Conservation (phyloP, 306 rosid genomes). For the Alnus glutinosa region DNA sequence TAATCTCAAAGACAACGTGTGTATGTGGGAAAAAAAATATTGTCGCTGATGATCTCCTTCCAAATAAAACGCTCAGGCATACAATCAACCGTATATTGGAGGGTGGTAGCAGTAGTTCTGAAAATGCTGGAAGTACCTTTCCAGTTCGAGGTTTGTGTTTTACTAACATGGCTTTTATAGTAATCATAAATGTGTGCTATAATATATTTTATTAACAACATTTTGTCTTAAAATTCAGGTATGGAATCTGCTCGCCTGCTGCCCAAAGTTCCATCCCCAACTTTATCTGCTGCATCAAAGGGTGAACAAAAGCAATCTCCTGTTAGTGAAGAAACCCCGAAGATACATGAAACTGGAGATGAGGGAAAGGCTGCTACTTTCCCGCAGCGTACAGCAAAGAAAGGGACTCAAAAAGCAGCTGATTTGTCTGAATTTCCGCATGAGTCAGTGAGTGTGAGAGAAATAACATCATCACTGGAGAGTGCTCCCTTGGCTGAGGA, state of each 20-base stretch:
- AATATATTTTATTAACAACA: background rate
- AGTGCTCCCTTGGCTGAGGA: constrained; percentile 82
- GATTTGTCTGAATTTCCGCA: constrained; percentile 89
- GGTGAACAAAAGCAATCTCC: constrained; percentile 56
- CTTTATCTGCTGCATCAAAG: constrained; percentile 84
- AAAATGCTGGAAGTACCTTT: constrained; percentile 82
- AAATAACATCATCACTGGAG: constrained; percentile 79
- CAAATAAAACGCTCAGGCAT: constrained; percentile 91
- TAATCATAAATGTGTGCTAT: background rate
- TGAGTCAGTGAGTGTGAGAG: constrained; percentile 82
- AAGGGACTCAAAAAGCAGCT: constrained; percentile 46
- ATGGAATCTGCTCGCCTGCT: constrained; percentile 96
- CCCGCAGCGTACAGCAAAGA: constrained; percentile 56
- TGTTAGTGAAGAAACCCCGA: constrained; percentile 43
- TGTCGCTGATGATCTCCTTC: constrained; percentile 96
- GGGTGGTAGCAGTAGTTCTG: constrained; percentile 94
- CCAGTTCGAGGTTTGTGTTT: constrained; percentile 81
- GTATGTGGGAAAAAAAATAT: constrained; percentile 80
- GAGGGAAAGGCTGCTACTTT: constrained; percentile 57
- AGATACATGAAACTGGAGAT: constrained; percentile 42
- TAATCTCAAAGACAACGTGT: constrained; percentile 73
- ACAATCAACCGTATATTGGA: constrained; percentile 87
- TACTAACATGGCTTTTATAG: constrained; percentile 13
- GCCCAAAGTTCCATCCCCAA: constrained; percentile 89
- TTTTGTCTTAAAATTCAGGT: constrained; percentile 47